Percentiles rank a stretch among this genome's conserved stretches.
phyloP scores from a whole-genome alignment of 164 flowering plant genomes.

The Vitis amurensis region DNA sequence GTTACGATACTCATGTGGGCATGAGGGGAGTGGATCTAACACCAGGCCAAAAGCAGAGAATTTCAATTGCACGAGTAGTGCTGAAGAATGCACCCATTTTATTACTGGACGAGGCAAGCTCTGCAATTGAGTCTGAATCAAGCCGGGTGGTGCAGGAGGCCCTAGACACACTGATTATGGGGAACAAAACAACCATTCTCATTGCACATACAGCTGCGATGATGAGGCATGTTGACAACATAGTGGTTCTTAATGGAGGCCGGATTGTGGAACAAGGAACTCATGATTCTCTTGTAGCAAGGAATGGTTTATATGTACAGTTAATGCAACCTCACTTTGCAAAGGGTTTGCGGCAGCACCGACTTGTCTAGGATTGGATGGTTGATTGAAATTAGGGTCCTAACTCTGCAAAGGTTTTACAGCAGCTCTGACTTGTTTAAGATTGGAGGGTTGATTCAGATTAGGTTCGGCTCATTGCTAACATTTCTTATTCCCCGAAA shows the following conservation, averaged over 20 bases:
- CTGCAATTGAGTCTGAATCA: slow-evolving; percentile 96
- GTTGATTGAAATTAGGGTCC: background rate
- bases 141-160: slow-evolving; percentile 98
- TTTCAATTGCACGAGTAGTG: slow-evolving; percentile 91
- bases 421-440: slow-evolving; percentile 17
- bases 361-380: slow-evolving; percentile 47
- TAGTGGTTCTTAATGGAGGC: slow-evolving; percentile 95
- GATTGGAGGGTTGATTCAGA: slow-evolving; percentile 11
- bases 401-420: too few relatives aligned
- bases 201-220: slow-evolving; percentile 94
- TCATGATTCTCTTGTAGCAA: slow-evolving; percentile 77
- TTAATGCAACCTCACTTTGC: slow-evolving; percentile 96
- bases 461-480: background rate
- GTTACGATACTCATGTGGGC: slow-evolving; percentile 96
- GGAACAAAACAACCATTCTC: slow-evolving; percentile 91
- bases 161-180: slow-evolving; percentile 96
- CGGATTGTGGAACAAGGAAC: slow-evolving; percentile 92
- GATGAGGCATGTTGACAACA: slow-evolving; percentile 98
- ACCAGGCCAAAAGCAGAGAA: slow-evolving; percentile 97
- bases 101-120: slow-evolving; percentile 90
- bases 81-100: slow-evolving; percentile 97
- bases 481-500: background rate
- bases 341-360: slow-evolving; percentile 83
- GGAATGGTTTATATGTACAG: slow-evolving; percentile 81
- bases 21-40: slow-evolving; percentile 96